Conservation (phyloP, 1,284 basidiomycete genomes). For the Pseudozyma tsukubaensis region DNA sequence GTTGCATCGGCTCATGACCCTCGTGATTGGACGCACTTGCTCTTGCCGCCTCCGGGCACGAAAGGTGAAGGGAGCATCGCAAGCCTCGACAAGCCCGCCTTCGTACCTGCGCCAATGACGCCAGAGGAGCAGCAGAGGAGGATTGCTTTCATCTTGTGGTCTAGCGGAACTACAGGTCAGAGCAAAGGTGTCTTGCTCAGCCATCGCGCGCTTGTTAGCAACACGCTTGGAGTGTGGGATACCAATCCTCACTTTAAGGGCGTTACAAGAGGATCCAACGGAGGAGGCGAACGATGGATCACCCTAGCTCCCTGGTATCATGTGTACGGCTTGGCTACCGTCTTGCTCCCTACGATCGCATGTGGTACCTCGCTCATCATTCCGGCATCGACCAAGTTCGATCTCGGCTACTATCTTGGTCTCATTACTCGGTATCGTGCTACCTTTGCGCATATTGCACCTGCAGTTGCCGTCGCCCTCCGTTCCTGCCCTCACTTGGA, state of each 20-base stretch:
- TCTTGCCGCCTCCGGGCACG: slow-evolving; percentile 46
- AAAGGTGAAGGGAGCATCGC: slow-evolving; percentile 44
- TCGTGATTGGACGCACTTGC: slow-evolving; percentile 55
- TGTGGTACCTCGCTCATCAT: slow-evolving; percentile 68
- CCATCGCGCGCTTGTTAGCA: slow-evolving; percentile 64
- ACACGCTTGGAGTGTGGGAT: slow-evolving; percentile 61
- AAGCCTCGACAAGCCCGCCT: slow-evolving; percentile 32
- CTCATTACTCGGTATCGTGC: slow-evolving; percentile 65
- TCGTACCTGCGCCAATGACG: slow-evolving; percentile 32
- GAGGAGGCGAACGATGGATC: slow-evolving; percentile 63
- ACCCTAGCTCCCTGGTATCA: slow-evolving; percentile 69
- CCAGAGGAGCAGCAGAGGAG: slow-evolving; percentile 45
- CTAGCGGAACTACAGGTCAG: slow-evolving; percentile 69
- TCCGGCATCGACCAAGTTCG: slow-evolving; percentile 62
- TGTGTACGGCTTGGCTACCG: slow-evolving; percentile 64
- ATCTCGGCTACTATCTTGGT: slow-evolving; percentile 67
- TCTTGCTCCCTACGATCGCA: slow-evolving; percentile 61
- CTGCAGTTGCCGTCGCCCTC: slow-evolving; percentile 69
- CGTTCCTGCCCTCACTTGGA: slow-evolving; percentile 66
- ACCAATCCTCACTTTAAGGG: slow-evolving; percentile 48
- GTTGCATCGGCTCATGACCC: slow-evolving; percentile 48
- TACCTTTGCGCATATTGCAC: slow-evolving; percentile 70
- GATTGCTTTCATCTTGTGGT: slow-evolving; percentile 67
- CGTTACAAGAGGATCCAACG: slow-evolving; percentile 21
- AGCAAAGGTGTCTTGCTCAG: slow-evolving; percentile 69